Conservation (phyloP, 1,284 basidiomycete genomes). For the Coniferiporia sulphurascens region DNA sequence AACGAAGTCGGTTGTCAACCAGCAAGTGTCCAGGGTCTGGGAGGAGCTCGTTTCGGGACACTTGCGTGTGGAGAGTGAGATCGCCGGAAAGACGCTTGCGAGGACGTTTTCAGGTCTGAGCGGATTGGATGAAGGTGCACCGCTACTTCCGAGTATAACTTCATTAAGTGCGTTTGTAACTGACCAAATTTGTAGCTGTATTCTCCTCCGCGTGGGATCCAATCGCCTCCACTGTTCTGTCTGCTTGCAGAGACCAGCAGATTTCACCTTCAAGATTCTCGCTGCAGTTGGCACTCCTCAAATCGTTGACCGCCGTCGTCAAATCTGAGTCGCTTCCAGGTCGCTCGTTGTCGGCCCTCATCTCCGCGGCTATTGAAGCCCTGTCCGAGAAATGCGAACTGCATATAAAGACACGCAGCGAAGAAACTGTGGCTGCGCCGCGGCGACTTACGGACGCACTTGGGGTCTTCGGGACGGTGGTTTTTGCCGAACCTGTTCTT, state of each 20-base stretch:
- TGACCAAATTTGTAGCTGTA: conserved; percentile 29
- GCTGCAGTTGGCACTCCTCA: neutral
- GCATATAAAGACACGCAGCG: neutral
- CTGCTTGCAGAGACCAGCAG: neutral
- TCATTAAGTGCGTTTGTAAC: neutral
- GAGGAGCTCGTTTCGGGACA: conserved; percentile 36
- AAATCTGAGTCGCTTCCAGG: neutral
- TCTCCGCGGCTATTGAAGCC: neutral
- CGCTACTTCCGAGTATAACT: neutral
- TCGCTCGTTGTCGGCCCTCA: neutral
- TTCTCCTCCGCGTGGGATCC: conserved; percentile 44
- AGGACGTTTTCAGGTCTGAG: conserved; percentile 39
- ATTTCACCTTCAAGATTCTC: neutral
- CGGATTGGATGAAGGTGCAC: conserved; percentile 39
- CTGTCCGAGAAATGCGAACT: neutral
- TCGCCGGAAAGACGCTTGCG: conserved; percentile 42
- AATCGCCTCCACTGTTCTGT: conserved; percentile 22
- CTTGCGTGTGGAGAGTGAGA: conserved; percentile 44
- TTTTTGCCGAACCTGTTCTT: neutral
- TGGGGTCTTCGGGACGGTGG: neutral
- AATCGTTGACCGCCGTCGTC: neutral
- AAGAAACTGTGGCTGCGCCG: neutral
- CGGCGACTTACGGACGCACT: neutral
- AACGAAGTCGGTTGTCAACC: conserved; percentile 32
- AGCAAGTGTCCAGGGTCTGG: conserved; percentile 49